Percentiles rank a stretch among this genome's conserved stretches.
These are phyloP conservation scores for Lipomyces mesembrius DNA, from an alignment of 805 yeast species.

Conservation along the genomic window DNA sequence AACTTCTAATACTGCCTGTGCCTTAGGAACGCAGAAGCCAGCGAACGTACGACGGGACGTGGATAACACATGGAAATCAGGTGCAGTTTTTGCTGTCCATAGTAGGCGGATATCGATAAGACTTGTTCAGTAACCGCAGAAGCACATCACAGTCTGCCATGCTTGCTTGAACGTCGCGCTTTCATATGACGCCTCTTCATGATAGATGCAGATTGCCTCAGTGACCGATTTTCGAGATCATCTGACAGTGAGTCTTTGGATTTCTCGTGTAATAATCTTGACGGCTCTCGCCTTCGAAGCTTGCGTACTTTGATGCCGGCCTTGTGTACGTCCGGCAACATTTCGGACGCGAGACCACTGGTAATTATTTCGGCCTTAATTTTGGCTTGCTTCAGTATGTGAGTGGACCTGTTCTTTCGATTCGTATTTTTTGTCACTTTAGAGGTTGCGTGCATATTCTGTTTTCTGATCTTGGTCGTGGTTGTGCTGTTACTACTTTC, in stretches of 20 bases:
- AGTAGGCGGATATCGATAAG: background rate
- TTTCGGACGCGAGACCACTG: background rate
- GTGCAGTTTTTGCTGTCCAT: too few species aligned
- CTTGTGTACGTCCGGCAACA: background rate
- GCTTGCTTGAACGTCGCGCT: background rate
- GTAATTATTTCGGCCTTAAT: background rate
- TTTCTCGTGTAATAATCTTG: background rate
- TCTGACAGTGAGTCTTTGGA: background rate
- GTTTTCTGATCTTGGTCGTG: background rate
- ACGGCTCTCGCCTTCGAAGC: background rate
- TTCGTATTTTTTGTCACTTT: background rate
- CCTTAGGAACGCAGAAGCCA: too few species aligned
- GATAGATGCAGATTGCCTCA: background rate
- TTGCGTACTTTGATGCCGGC: background rate
- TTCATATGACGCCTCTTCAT: background rate
- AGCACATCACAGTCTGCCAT: background rate
- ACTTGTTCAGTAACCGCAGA: background rate
- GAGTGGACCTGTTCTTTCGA: background rate
- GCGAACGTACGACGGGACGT: too few species aligned
- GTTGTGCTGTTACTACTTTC: background rate
- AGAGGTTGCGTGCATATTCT: background rate
- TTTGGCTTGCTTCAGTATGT: background rate
- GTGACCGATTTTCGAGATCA: background rate
- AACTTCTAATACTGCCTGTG: too few species aligned
- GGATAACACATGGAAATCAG: too few species aligned